Evolutionary conservation across 176 grass and related monocot genomes (phyloP).

Genomic region (Juncus inflexus): DNA sequence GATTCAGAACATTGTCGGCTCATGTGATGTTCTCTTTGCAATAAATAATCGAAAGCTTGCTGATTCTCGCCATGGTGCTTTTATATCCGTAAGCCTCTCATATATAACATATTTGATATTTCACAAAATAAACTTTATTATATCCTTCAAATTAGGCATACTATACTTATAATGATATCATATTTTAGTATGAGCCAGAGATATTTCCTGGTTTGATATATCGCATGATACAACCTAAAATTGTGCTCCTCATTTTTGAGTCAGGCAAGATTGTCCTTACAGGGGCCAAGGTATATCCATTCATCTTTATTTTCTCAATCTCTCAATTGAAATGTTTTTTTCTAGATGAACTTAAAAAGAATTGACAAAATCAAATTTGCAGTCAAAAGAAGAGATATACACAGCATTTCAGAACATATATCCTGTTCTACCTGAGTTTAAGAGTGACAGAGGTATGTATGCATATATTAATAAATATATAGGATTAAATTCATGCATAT

Average conservation of each 20-base stretch:
- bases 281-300: slow-evolving; percentile 28
- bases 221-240: slow-evolving; percentile 37
- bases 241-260: slow-evolving; percentile 37
- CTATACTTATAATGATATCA: slow-evolving; percentile 14
- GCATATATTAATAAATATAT: too few relatives aligned
- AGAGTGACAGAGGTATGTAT: too few relatives aligned
- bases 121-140: too few relatives aligned
- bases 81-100: slow-evolving; percentile 26
- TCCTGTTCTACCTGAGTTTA: slow-evolving; percentile 34
- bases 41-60: slow-evolving; percentile 22
- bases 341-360: not conserved
- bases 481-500: too few relatives aligned
- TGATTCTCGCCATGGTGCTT: slow-evolving; percentile 25
- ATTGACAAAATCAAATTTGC: slow-evolving; percentile 9
- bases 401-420: slow-evolving; percentile 32
- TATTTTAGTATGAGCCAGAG: slow-evolving; percentile 37
- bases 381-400: slow-evolving; percentile 33
- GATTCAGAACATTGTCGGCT: slow-evolving; percentile 42
- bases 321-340: not conserved
- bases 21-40: slow-evolving; percentile 26
- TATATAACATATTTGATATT: too few relatives aligned
- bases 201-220: slow-evolving; percentile 36
- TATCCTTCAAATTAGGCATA: not conserved
- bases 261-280: slow-evolving; percentile 36
- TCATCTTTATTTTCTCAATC: not conserved